These are phyloP conservation scores for Euryodendron excelsum DNA, from an alignment of 148 eudicot species.

Conservation along the genomic window DNA sequence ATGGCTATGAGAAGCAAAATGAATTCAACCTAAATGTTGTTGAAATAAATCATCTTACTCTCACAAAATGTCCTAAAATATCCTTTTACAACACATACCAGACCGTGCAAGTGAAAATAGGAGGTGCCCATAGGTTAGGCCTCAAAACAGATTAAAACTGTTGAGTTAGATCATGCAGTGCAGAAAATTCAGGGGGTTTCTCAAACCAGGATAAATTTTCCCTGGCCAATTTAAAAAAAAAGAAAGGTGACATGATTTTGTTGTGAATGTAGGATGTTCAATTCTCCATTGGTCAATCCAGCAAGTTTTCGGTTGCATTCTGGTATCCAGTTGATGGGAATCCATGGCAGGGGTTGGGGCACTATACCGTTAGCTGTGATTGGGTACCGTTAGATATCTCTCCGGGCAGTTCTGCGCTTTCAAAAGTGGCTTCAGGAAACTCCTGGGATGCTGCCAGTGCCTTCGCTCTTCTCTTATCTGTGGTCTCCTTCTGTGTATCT, in stretches of 20 bases:
- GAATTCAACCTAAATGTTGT: background rate
- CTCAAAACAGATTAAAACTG: background rate
- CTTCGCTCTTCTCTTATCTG: conserved; percentile 67
- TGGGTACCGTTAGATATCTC: conserved; percentile 66
- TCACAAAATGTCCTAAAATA: background rate
- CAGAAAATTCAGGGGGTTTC: background rate
- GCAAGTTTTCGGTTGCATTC: conserved; percentile 83
- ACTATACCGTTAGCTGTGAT: conserved; percentile 72
- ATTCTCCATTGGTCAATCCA: conserved; percentile 67
- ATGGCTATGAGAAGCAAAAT: background rate
- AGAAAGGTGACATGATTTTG: background rate
- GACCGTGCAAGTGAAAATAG: background rate
- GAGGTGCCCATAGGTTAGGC: background rate
- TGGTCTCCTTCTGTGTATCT: conserved; percentile 61
- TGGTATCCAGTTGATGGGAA: conserved; percentile 84
- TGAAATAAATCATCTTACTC: background rate
- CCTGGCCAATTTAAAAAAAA: background rate
- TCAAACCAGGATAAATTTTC: background rate
- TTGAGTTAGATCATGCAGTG: background rate
- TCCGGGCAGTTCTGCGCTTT: conserved; percentile 28
- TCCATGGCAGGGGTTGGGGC: conserved; percentile 75
- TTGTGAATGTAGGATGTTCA: conserved; percentile 63
- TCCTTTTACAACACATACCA: background rate
- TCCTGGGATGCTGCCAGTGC: conserved; percentile 69
- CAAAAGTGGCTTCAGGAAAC: conserved; percentile 29